phyloP scores from a whole-genome alignment of 139 green algal genomes.

The Ostreobium quekettii region DNA sequence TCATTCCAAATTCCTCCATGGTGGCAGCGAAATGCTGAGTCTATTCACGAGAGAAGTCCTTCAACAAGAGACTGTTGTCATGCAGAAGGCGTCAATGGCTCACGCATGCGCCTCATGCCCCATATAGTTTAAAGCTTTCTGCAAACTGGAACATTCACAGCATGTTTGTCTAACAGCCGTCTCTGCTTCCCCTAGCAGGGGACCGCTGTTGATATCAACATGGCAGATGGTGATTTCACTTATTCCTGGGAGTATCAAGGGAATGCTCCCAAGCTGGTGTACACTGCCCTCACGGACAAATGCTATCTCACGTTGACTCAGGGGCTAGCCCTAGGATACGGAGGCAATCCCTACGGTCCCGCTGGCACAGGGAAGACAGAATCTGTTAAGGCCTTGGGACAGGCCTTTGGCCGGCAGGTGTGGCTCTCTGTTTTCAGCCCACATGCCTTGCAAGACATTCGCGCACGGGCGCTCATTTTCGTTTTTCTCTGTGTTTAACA shows the following conservation, averaged over 20 bases:
- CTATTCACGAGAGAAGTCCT: too few relatives aligned
- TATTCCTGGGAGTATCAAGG: constrained; percentile 81
- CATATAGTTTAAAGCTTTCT: too few relatives aligned
- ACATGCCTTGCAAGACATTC: too few relatives aligned
- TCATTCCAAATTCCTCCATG: too few relatives aligned
- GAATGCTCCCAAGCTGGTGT: constrained; percentile 72
- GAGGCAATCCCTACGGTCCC: constrained; percentile 75
- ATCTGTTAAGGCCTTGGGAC: constrained; percentile 72
- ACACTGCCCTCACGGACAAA: constrained; percentile 81
- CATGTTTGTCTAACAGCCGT: background rate
- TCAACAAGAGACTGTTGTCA: too few relatives aligned
- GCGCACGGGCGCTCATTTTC: too few relatives aligned
- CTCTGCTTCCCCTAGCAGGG: background rate
- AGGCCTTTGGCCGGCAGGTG: constrained; percentile 48
- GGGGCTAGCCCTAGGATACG: constrained; percentile 65
- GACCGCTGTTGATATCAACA: constrained; percentile 36
- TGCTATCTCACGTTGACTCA: constrained; percentile 41
- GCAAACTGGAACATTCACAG: too few relatives aligned
- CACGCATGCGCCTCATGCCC: too few relatives aligned
- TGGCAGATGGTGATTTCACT: constrained; percentile 57
- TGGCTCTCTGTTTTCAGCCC: too few relatives aligned
- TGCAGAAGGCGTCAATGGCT: too few relatives aligned
- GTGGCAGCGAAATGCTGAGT: too few relatives aligned
- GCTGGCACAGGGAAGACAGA: constrained; percentile 80
- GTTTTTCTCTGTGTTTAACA: too few relatives aligned